Evolutionary conservation across 2,329 filamentous ascomycete genomes (phyloP).

Genomic region (Chrysoporthe austroafricana): DNA sequence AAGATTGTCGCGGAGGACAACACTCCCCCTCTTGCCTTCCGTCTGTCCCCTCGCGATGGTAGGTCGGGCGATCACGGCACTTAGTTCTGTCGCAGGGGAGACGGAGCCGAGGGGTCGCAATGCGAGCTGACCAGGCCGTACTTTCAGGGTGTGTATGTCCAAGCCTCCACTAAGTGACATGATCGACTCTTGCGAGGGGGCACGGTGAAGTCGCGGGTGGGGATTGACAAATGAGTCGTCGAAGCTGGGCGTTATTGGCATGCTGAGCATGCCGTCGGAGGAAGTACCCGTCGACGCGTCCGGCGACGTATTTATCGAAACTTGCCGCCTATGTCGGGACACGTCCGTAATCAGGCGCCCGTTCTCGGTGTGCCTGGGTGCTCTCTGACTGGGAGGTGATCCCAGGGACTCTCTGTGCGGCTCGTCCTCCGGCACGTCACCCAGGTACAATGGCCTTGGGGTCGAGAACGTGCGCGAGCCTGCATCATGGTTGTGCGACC

Average conservation of each 20-base stretch:
- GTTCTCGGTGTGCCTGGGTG: conserved; percentile 31
- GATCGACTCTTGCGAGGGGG: conserved; percentile 83
- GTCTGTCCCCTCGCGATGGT: conserved; percentile 51
- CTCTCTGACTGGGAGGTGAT: conserved; percentile 4
- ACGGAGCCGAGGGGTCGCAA: conserved; percentile 56
- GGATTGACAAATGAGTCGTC: conserved; percentile 35
- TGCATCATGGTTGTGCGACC: conserved; percentile 55
- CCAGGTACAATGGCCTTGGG: conserved; percentile 38
- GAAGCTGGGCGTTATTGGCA: conserved; percentile 20
- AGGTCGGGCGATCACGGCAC: conserved; percentile 62
- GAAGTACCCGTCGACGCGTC: conserved; percentile 44
- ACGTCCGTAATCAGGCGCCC: conserved; percentile 37
- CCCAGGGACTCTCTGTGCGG: conserved; percentile 32
- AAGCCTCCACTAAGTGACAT: conserved; percentile 85
- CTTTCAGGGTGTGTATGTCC: conserved; percentile 83
- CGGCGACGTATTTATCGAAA: conserved; percentile 35
- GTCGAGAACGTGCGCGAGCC: conserved; percentile 54
- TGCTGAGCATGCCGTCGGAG: conserved; percentile 24
- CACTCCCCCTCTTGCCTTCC: conserved; percentile 54
- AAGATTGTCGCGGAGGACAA: conserved; percentile 61
- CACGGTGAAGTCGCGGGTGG: conserved; percentile 51
- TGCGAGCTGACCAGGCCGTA: conserved; percentile 75
- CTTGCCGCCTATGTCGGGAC: conserved; percentile 38
- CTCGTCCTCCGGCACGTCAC: conserved; percentile 25
- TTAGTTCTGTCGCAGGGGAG: conserved; percentile 59